Base-by-base conservation (phyloP, 352 stramenopile species). In the Phytophthora idaei region DNA sequence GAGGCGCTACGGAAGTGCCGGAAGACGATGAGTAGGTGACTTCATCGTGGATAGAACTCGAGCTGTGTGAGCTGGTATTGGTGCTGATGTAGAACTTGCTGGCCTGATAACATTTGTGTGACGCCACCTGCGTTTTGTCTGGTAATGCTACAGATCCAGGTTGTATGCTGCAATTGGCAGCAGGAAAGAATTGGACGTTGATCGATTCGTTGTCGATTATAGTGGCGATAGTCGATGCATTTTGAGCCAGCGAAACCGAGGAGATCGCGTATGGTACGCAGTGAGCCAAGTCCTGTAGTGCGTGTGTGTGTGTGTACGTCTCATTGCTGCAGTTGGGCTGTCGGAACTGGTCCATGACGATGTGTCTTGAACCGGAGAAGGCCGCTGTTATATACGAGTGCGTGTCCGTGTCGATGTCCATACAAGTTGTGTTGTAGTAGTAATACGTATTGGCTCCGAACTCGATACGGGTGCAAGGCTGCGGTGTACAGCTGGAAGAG, bases 261-360 rank as follows among this genome's bases (percentile, higher is more conserved):
- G 52, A 47, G 46, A 78, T 68, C 8, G 71, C 53, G 17, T 55
- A 78, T 5, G 61, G 67, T 3, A 76, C 39, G 8, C 71, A 78
- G 36, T 50, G 42, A 10, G 49, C 64, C 28, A 31, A 65, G 41
- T 66, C 66, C 29, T 70, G 53, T 4, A 78, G 8, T 0, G 58
- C 71, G 32, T 78, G 48, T 1, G 67, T 73, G 25, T 73, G 14
- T 11, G 14, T 37, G 45, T 78, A 78, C 6, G 54, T 54, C 5
- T 54, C 27, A 3, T 11, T 53, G 17, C 50, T 78, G 53, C 71
- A 78, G 36, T 73, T 73, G 9, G 31, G 6, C 2, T 49, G 10
- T 42, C 25, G 25, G 62, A 75, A 78, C 29, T 61, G 52, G 48
- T 78, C 67, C 31, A 75, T 51, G 1, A 73, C 28, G 57, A 78